Base-by-base conservation (phyloP, 139 green algal species). In the Volvox africanus region DNA sequence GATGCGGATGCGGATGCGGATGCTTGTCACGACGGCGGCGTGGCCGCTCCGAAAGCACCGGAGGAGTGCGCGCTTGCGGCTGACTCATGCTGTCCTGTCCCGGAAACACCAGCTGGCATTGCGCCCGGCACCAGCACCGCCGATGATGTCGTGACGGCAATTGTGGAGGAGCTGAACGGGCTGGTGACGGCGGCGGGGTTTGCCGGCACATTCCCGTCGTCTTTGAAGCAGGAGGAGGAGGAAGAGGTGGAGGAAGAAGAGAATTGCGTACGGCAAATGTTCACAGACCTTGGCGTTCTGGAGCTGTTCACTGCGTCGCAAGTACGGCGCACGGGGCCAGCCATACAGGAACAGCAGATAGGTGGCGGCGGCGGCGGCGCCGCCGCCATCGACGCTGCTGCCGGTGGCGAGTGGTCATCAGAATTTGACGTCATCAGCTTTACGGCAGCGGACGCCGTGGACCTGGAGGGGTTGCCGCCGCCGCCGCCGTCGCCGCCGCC, bases 261-360 rank as follows among this genome's bases (percentile, higher is more conserved):
- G 21, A 13, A 84, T 28, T 81, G 32, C 32, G 78, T 65, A 84
- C 78, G 35, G 22, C 78, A 84, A 44, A 32, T 84, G 36, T 84
- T 84, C 33, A 24, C 36, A 17, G 85, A 89, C 33, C 69, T 89
- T 44, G 85, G 28, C 22, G 19, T 24, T 19, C 28, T 89, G 13
- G 69, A 89, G 69, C 44, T 82, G 28, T 89, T 82, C 20, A 37
- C n/a, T 11, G 36, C 61, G 50, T 76, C 81, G 12, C 81, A 87
- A 26, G 36, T 65, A 30, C 36, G 37, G 78, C 21, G 19, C 13
- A 61, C 30, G 11, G 76, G 33, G 76, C 32, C 14, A 30, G 44
- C 44, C 44, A 55, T 55, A 55, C 44, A 55, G 44, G 44, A 55
- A 55, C 5, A 5, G 44, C 44, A 55, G 9, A 33, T 24, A n/a